These are phyloP conservation scores for Favolaschia claudopus DNA, from an alignment of 768 basidiomycete genomes.

Conservation along the genomic window DNA sequence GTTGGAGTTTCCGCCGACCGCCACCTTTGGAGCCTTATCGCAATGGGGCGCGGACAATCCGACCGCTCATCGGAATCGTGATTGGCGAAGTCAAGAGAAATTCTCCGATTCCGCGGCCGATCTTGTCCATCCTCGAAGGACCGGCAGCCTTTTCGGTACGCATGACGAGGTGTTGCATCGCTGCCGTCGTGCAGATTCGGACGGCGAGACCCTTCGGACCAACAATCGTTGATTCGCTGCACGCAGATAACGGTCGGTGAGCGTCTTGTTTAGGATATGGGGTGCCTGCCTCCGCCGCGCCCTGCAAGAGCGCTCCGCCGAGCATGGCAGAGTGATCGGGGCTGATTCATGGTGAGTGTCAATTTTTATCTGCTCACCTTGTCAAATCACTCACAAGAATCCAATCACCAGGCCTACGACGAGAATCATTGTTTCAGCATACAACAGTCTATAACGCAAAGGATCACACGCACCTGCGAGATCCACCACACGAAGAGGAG, in stretches of 20 bases:
- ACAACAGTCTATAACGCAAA: background rate
- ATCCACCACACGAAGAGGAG: slow-evolving; percentile 30
- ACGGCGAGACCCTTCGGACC: slow-evolving; percentile 29
- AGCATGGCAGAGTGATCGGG: slow-evolving; percentile 29
- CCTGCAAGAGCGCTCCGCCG: slow-evolving; percentile 16
- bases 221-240: slow-evolving; percentile 28
- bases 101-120: slow-evolving; percentile 20
- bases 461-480: slow-evolving; percentile 14
- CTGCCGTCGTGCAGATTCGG: slow-evolving; percentile 30
- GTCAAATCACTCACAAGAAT: too few species aligned
- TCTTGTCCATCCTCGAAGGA: slow-evolving; percentile 15
- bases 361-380: too few species aligned
- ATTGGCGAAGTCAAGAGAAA: slow-evolving; percentile 13
- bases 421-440: too few species aligned
- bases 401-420: too few species aligned
- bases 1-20: slow-evolving; percentile 4
- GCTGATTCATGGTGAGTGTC: background rate
- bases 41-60: slow-evolving; percentile 23
- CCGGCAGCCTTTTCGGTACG: background rate
- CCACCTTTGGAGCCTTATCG: slow-evolving; percentile 16
- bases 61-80: slow-evolving; percentile 9
- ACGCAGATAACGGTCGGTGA: slow-evolving; percentile 32
- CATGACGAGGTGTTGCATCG: slow-evolving; percentile 23
- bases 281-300: slow-evolving; percentile 25
- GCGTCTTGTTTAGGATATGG: slow-evolving; percentile 28